Percentiles rank a stretch among this genome's conserved stretches.
Conservation (phyloP, 176 grass and related monocot species). For the Pontederia paniculata region DNA sequence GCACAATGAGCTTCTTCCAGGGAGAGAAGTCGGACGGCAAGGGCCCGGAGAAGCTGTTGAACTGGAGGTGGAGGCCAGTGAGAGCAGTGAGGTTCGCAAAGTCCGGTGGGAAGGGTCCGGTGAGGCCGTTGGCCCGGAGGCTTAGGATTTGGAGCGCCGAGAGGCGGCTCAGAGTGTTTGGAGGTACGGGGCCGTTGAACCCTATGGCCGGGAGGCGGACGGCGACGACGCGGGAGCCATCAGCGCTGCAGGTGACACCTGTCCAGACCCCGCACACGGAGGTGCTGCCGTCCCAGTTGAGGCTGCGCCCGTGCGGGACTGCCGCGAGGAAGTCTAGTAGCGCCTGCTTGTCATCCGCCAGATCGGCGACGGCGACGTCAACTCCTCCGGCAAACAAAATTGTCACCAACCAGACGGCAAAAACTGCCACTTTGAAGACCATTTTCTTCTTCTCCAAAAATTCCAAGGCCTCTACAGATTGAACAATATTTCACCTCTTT, state of each 20-base stretch:
- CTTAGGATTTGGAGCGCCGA: conserved; percentile 64
- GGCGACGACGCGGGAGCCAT: conserved; percentile 38
- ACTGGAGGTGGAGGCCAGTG: conserved; percentile 68
- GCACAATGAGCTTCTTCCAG: conserved; percentile 27
- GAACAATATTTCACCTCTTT: background rate
- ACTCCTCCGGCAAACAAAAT: background rate
- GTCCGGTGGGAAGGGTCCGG: conserved; percentile 38
- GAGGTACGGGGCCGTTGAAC: conserved; percentile 43
- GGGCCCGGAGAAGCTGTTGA: conserved; percentile 53
- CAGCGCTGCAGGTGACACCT: conserved; percentile 61
- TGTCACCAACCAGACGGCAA: conserved; percentile 15
- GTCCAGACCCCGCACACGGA: conserved; percentile 55
- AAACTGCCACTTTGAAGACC: background rate
- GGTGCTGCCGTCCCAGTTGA: conserved; percentile 44
- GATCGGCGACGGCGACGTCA: conserved; percentile 18
- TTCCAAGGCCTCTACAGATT: background rate
- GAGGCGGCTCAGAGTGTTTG: conserved; percentile 48
- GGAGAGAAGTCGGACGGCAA: conserved; percentile 7
- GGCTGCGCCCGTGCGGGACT: conserved; percentile 13
- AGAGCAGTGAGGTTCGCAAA: conserved; percentile 35
- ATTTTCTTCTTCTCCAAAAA: background rate
- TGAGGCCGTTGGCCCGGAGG: conserved; percentile 62
- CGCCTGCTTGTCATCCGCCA: conserved; percentile 44
- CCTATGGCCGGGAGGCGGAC: conserved; percentile 60
- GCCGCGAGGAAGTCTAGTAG: conserved; percentile 52